Conservation (phyloP, 352 stramenopile genomes). For the Hyaloperonospora arabidopsidis region DNA sequence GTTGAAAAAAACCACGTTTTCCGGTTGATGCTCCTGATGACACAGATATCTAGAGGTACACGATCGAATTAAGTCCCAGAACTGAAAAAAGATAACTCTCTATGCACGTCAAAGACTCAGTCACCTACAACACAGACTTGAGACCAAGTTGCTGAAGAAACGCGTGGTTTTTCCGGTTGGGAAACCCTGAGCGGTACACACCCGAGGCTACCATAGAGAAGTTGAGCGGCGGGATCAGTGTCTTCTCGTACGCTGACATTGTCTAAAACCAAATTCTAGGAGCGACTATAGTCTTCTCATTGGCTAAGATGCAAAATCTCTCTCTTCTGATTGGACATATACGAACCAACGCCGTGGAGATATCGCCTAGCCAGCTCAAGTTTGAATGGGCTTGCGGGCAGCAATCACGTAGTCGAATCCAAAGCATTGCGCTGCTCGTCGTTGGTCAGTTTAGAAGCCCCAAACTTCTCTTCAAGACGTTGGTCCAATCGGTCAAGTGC, state of each 20-base stretch:
- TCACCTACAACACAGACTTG: conserved; percentile 77
- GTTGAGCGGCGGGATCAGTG: conserved; percentile 83
- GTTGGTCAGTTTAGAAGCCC: conserved; percentile 21
- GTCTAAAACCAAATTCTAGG: neutral
- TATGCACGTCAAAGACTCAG: neutral
- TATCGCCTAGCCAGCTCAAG: neutral
- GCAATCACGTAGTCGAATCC: conserved; percentile 89
- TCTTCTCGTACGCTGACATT: conserved; percentile 85
- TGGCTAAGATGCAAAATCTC: conserved; percentile 11
- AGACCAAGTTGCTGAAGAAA: conserved; percentile 83
- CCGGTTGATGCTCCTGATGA: conserved; percentile 74
- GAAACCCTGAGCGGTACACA: conserved; percentile 84
- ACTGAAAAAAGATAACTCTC: neutral
- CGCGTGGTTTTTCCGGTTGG: conserved; percentile 82
- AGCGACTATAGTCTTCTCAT: conserved; percentile 4
- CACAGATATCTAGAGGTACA: conserved; percentile 57
- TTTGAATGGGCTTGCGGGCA: conserved; percentile 22
- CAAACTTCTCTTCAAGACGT: conserved; percentile 24
- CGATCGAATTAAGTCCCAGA: neutral
- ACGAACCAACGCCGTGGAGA: neutral
- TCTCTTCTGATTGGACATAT: neutral
- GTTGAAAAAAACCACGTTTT: conserved; percentile 80
- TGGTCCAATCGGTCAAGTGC: conserved; percentile 57
- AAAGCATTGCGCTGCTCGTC: conserved; percentile 38
- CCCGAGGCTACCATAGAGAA: conserved; percentile 85